Base-by-base conservation (phyloP, 1,284 basidiomycete genomes). In the Lentinula novae-zelandiae region DNA sequence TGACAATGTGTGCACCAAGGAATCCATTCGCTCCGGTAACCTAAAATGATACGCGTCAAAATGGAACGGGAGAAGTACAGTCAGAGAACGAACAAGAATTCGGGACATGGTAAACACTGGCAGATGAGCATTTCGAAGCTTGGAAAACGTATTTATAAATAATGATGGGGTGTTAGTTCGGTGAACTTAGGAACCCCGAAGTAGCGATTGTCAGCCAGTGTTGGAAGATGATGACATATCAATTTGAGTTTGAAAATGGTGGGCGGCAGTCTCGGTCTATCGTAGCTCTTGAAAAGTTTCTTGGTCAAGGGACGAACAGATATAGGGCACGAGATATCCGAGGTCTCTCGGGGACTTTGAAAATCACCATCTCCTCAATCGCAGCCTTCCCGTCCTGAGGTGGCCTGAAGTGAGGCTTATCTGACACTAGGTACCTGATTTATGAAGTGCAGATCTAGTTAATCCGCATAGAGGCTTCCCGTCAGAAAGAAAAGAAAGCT, bases 21-120 rank as follows among this genome's bases (percentile, higher is more conserved):
- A 67, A 71, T 2, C 69, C 69, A 20, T 67, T 63, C 6, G 62
- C 65, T 34, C 69, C 69, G 9, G 69, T 68, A 39, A 69, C 66
- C 69, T 70, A 49, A 13, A 60, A 46, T 38, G 5, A 22, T 6
- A 4, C 17, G 27, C 13, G 9, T 53, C 34, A 39, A 8, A 15
- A 38, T 20, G 39, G 17, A 9, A 54, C 22, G 53, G 34, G 52
- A 39, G 52, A 38, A 53, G 34, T 38, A 36, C 31, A 17, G 38
- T 40, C 7, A 15, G 15, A 13, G n/a, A 12, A 22, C 53, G 15
- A 15, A 54, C 53, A 6, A 54, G 53, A 40, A 54, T 54, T 15
- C 53, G 53, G 39, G 53, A 54, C 53, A 54, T 54, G 31, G 36
- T 52, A 46, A 46, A 46, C 17, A 50, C 27, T n/a, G 31, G 49